These are phyloP conservation scores for Posidonia australis DNA, from an alignment of 106 monocot species.

Conservation along the genomic window DNA sequence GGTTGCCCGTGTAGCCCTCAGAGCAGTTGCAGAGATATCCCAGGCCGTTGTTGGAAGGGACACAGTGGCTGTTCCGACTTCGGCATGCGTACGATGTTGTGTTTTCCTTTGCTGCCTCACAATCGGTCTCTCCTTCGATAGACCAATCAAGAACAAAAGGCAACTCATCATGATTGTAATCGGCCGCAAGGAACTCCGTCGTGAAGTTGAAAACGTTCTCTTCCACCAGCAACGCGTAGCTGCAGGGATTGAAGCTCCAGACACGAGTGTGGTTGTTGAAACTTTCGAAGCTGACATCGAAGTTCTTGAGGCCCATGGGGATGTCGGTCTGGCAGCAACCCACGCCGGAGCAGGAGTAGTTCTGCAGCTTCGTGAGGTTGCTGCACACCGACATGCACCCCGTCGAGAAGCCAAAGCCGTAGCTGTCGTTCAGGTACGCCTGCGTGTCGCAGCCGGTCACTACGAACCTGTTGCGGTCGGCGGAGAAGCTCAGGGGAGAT, in stretches of 20 bases:
- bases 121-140: no score
- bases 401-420: background rate
- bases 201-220: slow-evolving; percentile 11
- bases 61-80: no score
- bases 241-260: slow-evolving; percentile 23
- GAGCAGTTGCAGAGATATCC: no score
- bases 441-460: slow-evolving; percentile 26
- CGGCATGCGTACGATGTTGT: no score
- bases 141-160: no score
- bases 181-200: slow-evolving; percentile 1
- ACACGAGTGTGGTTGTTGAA: background rate
- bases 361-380: background rate
- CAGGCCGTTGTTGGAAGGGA: no score
- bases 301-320: slow-evolving; percentile 17
- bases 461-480: slow-evolving; percentile 21
- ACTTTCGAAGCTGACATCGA: background rate
- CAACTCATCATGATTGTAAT: no score
- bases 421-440: slow-evolving; percentile 8
- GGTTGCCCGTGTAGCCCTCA: no score
- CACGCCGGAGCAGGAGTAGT: slow-evolving; percentile 28
- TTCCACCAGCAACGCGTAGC: slow-evolving; percentile 28
- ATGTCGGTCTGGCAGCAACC: slow-evolving; percentile 54
- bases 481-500: slow-evolving; percentile 7
- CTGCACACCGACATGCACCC: slow-evolving; percentile 23
- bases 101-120: no score